Base-by-base conservation (phyloP, 75 land plant species). In the Cunninghamia lanceolata region DNA sequence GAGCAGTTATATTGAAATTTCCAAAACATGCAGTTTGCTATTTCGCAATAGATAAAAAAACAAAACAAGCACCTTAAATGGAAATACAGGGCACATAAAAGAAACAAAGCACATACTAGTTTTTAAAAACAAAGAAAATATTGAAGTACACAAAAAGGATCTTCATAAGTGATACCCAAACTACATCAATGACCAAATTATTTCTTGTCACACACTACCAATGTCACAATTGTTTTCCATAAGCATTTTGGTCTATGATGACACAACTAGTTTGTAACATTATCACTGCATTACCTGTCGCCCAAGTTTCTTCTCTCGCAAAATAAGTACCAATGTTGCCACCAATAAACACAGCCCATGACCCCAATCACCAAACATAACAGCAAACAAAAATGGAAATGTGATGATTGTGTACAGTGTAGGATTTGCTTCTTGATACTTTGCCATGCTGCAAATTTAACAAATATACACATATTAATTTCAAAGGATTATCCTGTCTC, bases 301-400 rank as follows among this genome's bases (percentile, higher is more conserved):
- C 36, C 92, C 90, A 75, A 92, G 89, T 80, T 90, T 98, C 40
- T 85, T 94, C 87, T 98, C 99, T 82, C 94, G 91, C 79, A 92
- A 70, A 45, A 98, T 93, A 39, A 98, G 95, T 52, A 93, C 84
- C 47, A 95, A 89, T 36, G 97, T 90, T 85, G 92, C 98, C 85
- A 98, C 21, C 42, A 98, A 86, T 82, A 98, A 91, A 85, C 94
- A 94, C 45, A 98, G 89, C 45, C 99, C 99, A 90, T 98, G 99
- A 83, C 99, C 99, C 99, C 99, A 98, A 85, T 98, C 99, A n/a
- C 99, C 99, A 94, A 98, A 98, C 99, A 98, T 98, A 63, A 98
- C 99, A 47, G 99, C 99, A 90, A 98, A 98, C 68, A 98, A 93
- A 85, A 98, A 98, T 35, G 99, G 99, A 84, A 98, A 98, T 34